Evolutionary conservation across 148 eudicot species (phyloP).

Genomic region (Selenicereus undatus): DNA sequence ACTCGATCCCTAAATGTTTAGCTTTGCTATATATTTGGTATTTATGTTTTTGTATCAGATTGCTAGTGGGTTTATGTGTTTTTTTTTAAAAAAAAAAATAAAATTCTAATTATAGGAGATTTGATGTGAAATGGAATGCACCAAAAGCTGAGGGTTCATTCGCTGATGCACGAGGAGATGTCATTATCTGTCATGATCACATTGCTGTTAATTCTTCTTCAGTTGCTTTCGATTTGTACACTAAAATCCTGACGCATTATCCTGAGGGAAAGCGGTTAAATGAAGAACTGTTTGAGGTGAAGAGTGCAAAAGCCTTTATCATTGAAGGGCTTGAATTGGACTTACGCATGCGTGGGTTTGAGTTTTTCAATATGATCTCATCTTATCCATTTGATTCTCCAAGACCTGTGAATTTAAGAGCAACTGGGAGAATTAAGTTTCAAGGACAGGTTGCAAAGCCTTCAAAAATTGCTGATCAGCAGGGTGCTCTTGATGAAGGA

Average conservation of each 20-base stretch:
- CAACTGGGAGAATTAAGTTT: slow-evolving; percentile 92
- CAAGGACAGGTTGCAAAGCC: slow-evolving; percentile 74
- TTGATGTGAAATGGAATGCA: slow-evolving; percentile 96
- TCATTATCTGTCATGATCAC: slow-evolving; percentile 82
- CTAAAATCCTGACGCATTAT: slow-evolving; percentile 64
- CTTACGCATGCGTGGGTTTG: slow-evolving; percentile 92
- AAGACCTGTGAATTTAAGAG: slow-evolving; percentile 83
- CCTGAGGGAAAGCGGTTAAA: slow-evolving; percentile 48
- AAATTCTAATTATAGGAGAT: slow-evolving; percentile 57
- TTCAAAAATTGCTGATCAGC: slow-evolving; percentile 29
- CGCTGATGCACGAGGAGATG: slow-evolving; percentile 97
- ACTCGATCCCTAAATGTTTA: slow-evolving; percentile 14
- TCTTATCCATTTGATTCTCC: slow-evolving; percentile 83
- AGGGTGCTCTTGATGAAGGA: slow-evolving; percentile 25
- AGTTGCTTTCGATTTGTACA: slow-evolving; percentile 75
- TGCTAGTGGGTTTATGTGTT: slow-evolving; percentile 6
- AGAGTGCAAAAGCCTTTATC: slow-evolving; percentile 44
- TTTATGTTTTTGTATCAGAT: not conserved
- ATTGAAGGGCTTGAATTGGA: slow-evolving; percentile 94
- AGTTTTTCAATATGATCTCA: slow-evolving; percentile 77
- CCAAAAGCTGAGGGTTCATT: slow-evolving; percentile 99
- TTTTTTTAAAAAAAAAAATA: not conserved
- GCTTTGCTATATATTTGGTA: not conserved
- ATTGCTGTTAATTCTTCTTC: slow-evolving; percentile 82
- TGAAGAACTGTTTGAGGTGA: slow-evolving; percentile 40